These are phyloP conservation scores for Phytophthora foliorum DNA, from an alignment of 352 stramenopile species.

Conservation along the genomic window DNA sequence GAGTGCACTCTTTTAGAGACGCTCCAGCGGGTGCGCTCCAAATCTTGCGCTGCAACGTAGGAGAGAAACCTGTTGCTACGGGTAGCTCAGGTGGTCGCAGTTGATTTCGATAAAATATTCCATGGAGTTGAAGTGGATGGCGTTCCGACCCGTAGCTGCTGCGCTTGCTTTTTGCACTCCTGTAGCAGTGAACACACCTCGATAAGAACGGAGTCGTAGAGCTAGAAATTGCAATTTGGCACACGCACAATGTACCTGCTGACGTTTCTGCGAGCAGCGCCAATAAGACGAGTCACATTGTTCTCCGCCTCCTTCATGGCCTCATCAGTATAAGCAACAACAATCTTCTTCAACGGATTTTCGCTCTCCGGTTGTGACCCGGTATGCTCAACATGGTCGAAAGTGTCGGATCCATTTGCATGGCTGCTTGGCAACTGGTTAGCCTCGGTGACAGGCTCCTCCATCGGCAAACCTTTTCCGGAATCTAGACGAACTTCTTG, in stretches of 20 bases:
- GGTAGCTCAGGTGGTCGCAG: slow-evolving; percentile 29
- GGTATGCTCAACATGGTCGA: neutral
- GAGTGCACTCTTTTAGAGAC: slow-evolving; percentile 5
- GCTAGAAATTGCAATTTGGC: neutral
- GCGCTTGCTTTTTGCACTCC: slow-evolving; percentile 4
- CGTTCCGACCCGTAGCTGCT: neutral
- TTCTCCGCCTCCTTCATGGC: slow-evolving; percentile 25
- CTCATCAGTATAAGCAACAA: slow-evolving; percentile 10
- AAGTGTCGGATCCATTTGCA: neutral
- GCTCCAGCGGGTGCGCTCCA: slow-evolving; percentile 4
- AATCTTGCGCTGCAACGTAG: slow-evolving; percentile 11
- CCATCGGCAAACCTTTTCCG: neutral
- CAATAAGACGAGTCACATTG: slow-evolving; percentile 10
- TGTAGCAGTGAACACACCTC: neutral
- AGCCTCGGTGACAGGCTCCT: neutral
- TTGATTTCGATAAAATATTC: slow-evolving; percentile 40
- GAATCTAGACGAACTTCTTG: neutral
- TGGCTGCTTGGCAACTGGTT: neutral
- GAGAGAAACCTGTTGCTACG: slow-evolving; percentile 7
- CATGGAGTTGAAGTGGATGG: slow-evolving; percentile 16
- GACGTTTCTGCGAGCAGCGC: slow-evolving; percentile 8
- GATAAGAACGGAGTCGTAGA: neutral
- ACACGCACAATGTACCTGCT: slow-evolving; percentile 17
- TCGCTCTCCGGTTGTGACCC: neutral
- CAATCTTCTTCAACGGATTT: slow-evolving; percentile 15